Percentiles rank a stretch among this genome's conserved stretches.
These are phyloP conservation scores for Penicillium fimorum DNA, from an alignment of 495 filamentous ascomycete genomes.

Conservation along the genomic window DNA sequence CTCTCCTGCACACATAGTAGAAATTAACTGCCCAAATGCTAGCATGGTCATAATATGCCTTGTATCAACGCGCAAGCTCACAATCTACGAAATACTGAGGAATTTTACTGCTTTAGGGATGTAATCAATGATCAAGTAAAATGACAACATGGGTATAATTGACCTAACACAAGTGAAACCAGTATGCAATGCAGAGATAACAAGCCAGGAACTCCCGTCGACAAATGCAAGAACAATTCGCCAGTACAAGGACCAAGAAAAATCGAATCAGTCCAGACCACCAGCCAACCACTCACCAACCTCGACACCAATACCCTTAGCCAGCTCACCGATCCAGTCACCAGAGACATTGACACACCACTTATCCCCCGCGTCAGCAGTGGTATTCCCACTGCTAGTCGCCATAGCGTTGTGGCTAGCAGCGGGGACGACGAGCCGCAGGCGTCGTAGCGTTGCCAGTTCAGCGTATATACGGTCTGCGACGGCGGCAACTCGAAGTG, in stretches of 20 bases:
- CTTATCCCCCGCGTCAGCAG: slow-evolving; percentile 43
- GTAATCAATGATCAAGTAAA: neutral
- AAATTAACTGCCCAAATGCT: neutral
- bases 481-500: slow-evolving; percentile 46
- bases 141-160: slow-evolving; percentile 23
- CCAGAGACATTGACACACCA: slow-evolving; percentile 50
- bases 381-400: slow-evolving; percentile 39
- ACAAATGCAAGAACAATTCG: slow-evolving; percentile 4
- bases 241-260: neutral
- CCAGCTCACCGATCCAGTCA: slow-evolving; percentile 49
- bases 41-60: neutral
- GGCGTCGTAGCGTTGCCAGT: slow-evolving; percentile 74
- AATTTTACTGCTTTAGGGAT: neutral
- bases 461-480: slow-evolving; percentile 66
- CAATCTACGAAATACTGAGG: neutral
- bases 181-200: slow-evolving; percentile 12
- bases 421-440: slow-evolving; percentile 69
- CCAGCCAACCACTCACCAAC: slow-evolving; percentile 51
- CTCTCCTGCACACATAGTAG: neutral
- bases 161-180: slow-evolving; percentile 4
- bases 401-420: slow-evolving; percentile 43
- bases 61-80: neutral
- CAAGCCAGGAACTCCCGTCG: slow-evolving; percentile 5
- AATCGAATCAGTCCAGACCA: slow-evolving; percentile 36
- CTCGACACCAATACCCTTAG: slow-evolving; percentile 48